Conservation (phyloP, 148 eudicot genomes). For the Amaranthus hypochondriacus region DNA sequence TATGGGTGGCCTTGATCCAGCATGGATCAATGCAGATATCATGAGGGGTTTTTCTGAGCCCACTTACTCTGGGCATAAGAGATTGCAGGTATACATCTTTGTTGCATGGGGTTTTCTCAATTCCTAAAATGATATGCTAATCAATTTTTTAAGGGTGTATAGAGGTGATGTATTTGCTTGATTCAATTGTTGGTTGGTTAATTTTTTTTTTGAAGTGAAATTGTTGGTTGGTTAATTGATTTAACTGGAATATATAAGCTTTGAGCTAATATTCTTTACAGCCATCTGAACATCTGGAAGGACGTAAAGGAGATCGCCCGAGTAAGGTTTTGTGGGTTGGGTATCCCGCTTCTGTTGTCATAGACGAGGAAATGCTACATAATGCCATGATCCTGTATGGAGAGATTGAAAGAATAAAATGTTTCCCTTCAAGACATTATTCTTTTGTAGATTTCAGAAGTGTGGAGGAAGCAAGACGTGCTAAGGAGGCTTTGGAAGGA, state of each 20-base stretch:
- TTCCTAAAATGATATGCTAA: neutral
- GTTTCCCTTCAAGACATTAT: constrained; percentile 47
- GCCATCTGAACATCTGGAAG: constrained; percentile 46
- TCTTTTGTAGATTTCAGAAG: constrained; percentile 87
- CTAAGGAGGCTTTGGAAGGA: constrained; percentile 82
- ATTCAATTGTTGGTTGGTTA: too few relatives aligned
- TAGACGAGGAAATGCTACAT: constrained; percentile 80
- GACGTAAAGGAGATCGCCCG: constrained; percentile 48
- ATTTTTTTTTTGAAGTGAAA: too few relatives aligned
- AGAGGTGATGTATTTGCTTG: too few relatives aligned
- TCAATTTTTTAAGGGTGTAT: too few relatives aligned
- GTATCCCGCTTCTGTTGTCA: constrained; percentile 62
- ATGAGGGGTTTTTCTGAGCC: constrained; percentile 41
- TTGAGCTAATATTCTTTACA: constrained; percentile 23
- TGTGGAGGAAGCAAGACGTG: constrained; percentile 79
- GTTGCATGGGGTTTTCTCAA: neutral
- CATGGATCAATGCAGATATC: constrained; percentile 50
- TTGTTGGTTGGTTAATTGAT: too few relatives aligned
- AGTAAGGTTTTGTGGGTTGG: constrained; percentile 66
- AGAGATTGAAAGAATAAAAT: constrained; percentile 69
- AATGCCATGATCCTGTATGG: constrained; percentile 89
- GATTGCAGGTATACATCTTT: constrained; percentile 48
- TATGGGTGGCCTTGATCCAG: constrained; percentile 44
- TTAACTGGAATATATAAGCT: too few relatives aligned
- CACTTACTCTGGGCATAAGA: constrained; percentile 45